Evolutionary conservation across 1,284 basidiomycete genomes (phyloP), one percentile per base, ranked within the genome.

Genomic region (Pseudozyma pruni): DNA sequence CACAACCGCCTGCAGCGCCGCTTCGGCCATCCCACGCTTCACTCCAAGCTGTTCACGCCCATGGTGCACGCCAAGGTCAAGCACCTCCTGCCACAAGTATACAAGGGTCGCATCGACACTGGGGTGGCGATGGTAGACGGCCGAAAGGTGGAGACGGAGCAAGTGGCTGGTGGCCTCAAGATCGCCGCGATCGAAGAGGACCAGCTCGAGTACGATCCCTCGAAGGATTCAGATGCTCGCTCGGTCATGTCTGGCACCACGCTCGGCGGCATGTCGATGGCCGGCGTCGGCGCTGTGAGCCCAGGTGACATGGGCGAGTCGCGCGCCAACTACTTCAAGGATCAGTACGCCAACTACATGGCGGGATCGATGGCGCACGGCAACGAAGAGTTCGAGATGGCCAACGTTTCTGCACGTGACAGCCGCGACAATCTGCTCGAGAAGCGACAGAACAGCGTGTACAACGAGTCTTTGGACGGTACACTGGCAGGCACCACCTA

Each of bases 1-100:
- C 70, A 77, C 55, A 62, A 80, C 47, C 75, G 74, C 29, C 59
- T 82, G 22, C 74, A 74, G 56, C 70, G 78, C 10, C 78, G 80
- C 25, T 82, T 82, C 54, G 80, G 80, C n/a, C 78, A 82, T 37
- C 79, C 79, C 1, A 70, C 73, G 37, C 54, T 82, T 5, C 73
- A 79, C 54, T 69, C 79, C 31, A 72, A 72, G 42, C 71, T 82
- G 16, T 78, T 71, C 27, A 75, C 68, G 0, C 80, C 80, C 29
- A 76, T 82, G 67, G 78, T 82, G 23, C 69, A 78, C 53, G 74
- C 76, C 45, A 67, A 72, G 39, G 68, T 78, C 55, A 73, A 76
- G 53, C 69, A 77, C 23, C 49, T 77, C 4, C 49, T 79, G 8
- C 69, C 71, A 5, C 55, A 79, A 19, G 64, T 81, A 13, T 81